Evolutionary conservation across 768 basidiomycete species (phyloP).

Genomic region (Psilocybe azurescens): DNA sequence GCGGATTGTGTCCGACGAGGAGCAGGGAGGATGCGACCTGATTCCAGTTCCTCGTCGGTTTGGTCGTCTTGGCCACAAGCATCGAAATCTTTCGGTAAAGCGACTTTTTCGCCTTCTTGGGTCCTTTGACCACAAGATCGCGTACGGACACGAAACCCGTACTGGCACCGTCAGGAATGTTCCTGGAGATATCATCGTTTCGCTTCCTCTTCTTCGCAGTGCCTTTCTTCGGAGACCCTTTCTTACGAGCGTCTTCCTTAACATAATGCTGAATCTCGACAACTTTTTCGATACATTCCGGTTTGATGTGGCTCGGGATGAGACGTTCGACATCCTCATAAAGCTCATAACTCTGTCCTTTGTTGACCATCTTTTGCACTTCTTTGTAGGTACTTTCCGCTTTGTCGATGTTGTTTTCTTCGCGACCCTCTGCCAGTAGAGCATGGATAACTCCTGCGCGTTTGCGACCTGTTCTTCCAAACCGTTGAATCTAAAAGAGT

Average conservation of each 20-base stretch:
- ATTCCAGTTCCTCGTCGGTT: conserved; percentile 69
- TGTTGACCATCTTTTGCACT: conserved; percentile 87
- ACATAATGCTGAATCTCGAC: conserved; percentile 84
- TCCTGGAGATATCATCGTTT: conserved; percentile 67
- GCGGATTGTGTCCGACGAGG: conserved; percentile 60
- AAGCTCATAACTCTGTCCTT: conserved; percentile 86
- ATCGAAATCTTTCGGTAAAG: conserved; percentile 49
- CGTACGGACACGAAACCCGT: conserved; percentile 75
- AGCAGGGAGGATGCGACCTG: conserved; percentile 47
- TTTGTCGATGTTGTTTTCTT: conserved; percentile 89
- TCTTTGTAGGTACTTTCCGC: conserved; percentile 86
- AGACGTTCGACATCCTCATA: conserved; percentile 92
- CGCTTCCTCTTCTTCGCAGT: conserved; percentile 66
- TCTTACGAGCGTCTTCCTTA: conserved; percentile 51
- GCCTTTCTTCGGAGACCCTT: conserved; percentile 37
- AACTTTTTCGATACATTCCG: conserved; percentile 75
- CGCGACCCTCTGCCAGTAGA: conserved; percentile 87
- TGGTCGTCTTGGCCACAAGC: conserved; percentile 67
- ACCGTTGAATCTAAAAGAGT: conserved; percentile 82
- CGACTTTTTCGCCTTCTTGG: conserved; percentile 46
- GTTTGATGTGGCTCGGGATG: conserved; percentile 78
- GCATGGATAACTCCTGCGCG: conserved; percentile 90
- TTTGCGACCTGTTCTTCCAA: conserved; percentile 95
- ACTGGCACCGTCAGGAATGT: conserved; percentile 76
- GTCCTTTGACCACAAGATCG: conserved; percentile 60